Percentiles rank a stretch among this genome's conserved stretches.
Evolutionary conservation across 257 asterid genomes (phyloP).

Genomic region (Solanum commersonii): DNA sequence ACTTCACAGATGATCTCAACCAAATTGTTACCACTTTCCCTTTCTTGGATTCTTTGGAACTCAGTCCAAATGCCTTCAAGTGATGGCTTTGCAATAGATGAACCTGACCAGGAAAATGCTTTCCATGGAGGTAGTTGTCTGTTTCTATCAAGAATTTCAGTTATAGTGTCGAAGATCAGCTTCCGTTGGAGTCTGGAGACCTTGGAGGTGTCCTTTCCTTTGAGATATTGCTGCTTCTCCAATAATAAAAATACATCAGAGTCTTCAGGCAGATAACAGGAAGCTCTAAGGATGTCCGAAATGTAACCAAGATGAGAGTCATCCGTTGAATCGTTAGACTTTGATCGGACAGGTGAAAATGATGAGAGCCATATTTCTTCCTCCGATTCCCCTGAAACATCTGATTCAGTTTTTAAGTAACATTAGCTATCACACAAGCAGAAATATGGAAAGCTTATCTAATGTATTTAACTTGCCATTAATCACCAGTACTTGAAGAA

Average conservation of each 20-base stretch:
- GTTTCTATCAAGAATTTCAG: conserved; percentile 58
- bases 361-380: conserved; percentile 53
- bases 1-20: conserved; percentile 57
- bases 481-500: neutral
- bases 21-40: conserved; percentile 35
- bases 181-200: conserved; percentile 47
- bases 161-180: conserved; percentile 53
- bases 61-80: conserved; percentile 48
- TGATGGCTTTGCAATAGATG: conserved; percentile 12
- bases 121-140: conserved; percentile 78
- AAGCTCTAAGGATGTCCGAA: conserved; percentile 56
- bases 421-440: neutral
- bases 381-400: conserved; percentile 41
- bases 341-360: conserved; percentile 18
- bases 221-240: conserved; percentile 68
- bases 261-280: conserved; percentile 39
- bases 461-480: neutral
- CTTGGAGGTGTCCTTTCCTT: conserved; percentile 51
- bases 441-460: neutral
- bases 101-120: conserved; percentile 20
- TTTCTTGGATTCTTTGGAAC: conserved; percentile 45
- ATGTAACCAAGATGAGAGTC: conserved; percentile 55
- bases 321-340: conserved; percentile 15
- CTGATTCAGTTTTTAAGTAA: conserved; percentile 18
- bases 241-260: conserved; percentile 47